A percentile compares a stretch with the other conserved stretches of the same genome.
Evolutionary conservation across 2,329 filamentous ascomycete species (phyloP).

Genomic region (Falciphora oryzae): DNA sequence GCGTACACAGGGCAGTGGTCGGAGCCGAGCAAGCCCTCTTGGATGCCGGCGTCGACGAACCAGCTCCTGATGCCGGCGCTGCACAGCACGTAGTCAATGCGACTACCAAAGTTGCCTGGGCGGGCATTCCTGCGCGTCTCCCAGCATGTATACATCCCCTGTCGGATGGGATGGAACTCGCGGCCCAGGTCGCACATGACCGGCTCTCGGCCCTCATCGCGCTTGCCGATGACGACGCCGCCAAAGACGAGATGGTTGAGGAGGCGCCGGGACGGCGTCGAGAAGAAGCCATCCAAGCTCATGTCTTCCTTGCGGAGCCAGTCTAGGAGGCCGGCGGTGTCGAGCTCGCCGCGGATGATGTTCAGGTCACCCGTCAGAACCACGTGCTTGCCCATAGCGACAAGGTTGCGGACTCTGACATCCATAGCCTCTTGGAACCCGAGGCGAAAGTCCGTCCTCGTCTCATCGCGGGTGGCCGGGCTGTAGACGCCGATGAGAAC

Average conservation of each 20-base stretch:
- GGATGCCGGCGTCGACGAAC: constrained; percentile 78
- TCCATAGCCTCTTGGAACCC: constrained; percentile 78
- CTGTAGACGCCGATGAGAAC: constrained; percentile 90
- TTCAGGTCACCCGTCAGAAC: constrained; percentile 87
- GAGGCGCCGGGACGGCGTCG: constrained; percentile 64
- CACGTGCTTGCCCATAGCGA: constrained; percentile 74
- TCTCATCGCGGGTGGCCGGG: constrained; percentile 82
- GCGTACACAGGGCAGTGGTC: constrained; percentile 95
- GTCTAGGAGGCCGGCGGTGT: constrained; percentile 71
- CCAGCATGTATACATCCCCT: constrained; percentile 97
- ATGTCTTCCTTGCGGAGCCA: constrained; percentile 64
- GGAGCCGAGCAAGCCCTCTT: constrained; percentile 88
- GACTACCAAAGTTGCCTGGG: constrained; percentile 87
- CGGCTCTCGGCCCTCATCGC: constrained; percentile 61
- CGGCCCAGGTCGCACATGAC: constrained; percentile 81
- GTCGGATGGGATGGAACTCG: constrained; percentile 69
- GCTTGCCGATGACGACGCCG: constrained; percentile 53
- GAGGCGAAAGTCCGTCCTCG: constrained; percentile 73
- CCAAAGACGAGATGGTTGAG: constrained; percentile 81
- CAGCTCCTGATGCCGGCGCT: constrained; percentile 72
- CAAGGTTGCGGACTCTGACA: constrained; percentile 75
- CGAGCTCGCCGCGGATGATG: constrained; percentile 61
- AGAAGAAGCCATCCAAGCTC: constrained; percentile 66
- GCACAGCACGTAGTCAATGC: constrained; percentile 92
- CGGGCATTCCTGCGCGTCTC: constrained; percentile 91